Percentiles rank a stretch among this genome's conserved stretches.
phyloP scores from a whole-genome alignment of 768 basidiomycete genomes.

The Leccinum uliginosum region DNA sequence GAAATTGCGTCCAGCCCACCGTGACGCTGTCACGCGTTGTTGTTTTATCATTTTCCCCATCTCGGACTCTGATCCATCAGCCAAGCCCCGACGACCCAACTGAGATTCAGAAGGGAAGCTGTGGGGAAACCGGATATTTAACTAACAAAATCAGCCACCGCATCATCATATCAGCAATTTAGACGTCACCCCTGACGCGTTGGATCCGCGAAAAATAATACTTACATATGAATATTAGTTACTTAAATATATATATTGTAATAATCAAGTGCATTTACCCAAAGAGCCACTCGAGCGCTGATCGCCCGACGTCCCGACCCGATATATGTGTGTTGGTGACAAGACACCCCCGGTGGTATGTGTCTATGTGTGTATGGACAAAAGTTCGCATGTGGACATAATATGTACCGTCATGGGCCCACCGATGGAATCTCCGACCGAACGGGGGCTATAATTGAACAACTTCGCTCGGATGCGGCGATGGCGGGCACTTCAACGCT shows the following conservation, averaged over 20 bases:
- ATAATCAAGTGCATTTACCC: background rate
- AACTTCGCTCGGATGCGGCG: background rate
- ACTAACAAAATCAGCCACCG: background rate
- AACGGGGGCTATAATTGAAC: background rate
- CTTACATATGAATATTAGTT: background rate
- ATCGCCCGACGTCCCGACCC: slow-evolving; percentile 17
- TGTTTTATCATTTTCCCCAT: slow-evolving; percentile 7
- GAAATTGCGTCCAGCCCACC: slow-evolving; percentile 1
- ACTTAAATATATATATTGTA: background rate
- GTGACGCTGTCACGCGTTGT: background rate
- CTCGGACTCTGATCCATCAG: slow-evolving; percentile 26
- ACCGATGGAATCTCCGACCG: background rate
- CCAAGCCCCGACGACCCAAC: background rate
- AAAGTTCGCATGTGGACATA: background rate
- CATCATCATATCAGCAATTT: background rate
- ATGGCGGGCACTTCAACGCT: background rate
- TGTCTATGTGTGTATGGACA: background rate
- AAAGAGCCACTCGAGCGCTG: slow-evolving; percentile 4
- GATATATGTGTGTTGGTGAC: slow-evolving; percentile 10
- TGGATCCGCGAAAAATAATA: background rate
- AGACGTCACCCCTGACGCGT: slow-evolving; percentile 2
- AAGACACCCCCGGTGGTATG: background rate
- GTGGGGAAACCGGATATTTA: slow-evolving; percentile 16
- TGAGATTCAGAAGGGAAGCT: background rate
- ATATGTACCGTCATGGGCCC: too few relatives aligned